Conservation (phyloP, 768 basidiomycete species). For the Trametes cinnabarina region DNA sequence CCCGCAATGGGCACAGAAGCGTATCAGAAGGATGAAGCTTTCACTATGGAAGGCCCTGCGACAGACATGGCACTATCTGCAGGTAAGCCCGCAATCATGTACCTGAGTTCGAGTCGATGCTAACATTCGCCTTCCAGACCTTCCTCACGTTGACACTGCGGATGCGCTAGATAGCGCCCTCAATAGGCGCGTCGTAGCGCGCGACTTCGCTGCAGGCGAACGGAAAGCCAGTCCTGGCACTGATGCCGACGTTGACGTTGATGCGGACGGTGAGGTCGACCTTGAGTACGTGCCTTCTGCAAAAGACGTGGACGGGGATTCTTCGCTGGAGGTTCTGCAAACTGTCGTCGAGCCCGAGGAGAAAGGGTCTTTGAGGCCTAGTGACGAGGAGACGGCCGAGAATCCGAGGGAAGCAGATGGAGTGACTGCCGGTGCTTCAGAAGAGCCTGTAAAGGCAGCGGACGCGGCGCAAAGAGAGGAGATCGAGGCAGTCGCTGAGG, state of each 20-base stretch:
- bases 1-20: too few species aligned
- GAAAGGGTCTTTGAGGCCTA: background rate
- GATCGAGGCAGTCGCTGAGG: background rate
- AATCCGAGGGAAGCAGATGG: too few species aligned
- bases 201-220: background rate
- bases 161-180: background rate
- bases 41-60: too few species aligned
- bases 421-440: too few species aligned
- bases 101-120: too few species aligned
- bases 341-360: background rate
- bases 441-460: too few species aligned
- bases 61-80: background rate
- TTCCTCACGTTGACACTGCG: too few species aligned
- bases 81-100: background rate
- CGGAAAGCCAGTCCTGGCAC: background rate
- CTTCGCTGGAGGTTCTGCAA: background rate
- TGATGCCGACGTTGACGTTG: constrained; percentile 16
- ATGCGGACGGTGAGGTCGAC: constrained; percentile 23
- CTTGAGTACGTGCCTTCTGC: constrained; percentile 13
- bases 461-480: too few species aligned
- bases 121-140: too few species aligned
- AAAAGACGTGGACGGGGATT: background rate
- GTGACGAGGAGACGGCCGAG: background rate
- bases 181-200: background rate
- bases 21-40: too few species aligned